Evolutionary conservation across 208 protist species (phyloP), one percentile per base, ranked within the genome.

Genomic region (Naegleria fowleri): DNA sequence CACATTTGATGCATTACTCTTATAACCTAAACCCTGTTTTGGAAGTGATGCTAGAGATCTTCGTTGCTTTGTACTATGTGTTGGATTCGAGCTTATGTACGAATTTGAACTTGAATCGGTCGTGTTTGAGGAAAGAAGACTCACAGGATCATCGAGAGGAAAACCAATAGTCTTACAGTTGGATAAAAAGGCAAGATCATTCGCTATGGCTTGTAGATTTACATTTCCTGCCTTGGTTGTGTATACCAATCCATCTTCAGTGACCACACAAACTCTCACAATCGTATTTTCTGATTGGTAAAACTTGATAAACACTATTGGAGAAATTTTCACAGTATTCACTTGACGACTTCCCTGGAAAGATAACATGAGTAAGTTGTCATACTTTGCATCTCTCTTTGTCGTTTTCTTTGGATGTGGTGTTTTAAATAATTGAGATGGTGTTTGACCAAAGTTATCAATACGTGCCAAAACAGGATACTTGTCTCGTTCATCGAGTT

Each of bases 391-490:
- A 29, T 67, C 22, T 67, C 55, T 67, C 19, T 15, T 67, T 22
- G 1, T 67, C 22, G 55, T 29, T 29, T 67, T 67, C 55, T 93
- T 90, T 19, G 94, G 94, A 52, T 96, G 95, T 29, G 94, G 75
- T 36, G 94, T 94, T 1, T 83, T 91, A 33, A 96, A 96, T 25
- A 97, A 38, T 83, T 95, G 94, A 55, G 91, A 87, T 13, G 94
- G 95, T 29, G 94, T 96, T 90, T 97, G 96, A 16, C 96, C 96
- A 94, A 97, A 97, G 84, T 96, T 95, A 38, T 93, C 91, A 40
- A 97, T 97, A 79, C 96, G 95, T 11, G 92, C 52, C 22, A 95
- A 89, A 51, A 93, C 91, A 22, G 93, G 86, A 39, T 58, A 86
- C 15, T 90, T 92, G 52, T 94, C 48, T 29, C 92, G 19, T n/a